Evolutionary conservation across 371 early-diverging fungal genomes (phyloP).

Genomic region (Catenaria anguillulae): DNA sequence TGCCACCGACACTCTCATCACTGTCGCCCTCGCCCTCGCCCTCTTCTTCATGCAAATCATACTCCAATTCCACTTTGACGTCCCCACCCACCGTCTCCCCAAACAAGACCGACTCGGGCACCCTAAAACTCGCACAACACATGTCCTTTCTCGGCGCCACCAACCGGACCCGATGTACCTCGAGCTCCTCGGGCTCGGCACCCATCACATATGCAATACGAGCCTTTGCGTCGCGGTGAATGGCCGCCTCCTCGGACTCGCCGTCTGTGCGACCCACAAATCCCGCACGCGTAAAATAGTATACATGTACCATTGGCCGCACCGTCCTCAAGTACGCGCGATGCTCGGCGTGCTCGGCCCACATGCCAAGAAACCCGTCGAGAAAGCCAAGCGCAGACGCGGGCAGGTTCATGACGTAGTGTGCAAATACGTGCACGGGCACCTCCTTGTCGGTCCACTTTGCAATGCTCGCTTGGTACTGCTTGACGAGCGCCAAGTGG

Average conservation of each 20-base stretch:
- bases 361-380: constrained; percentile 28
- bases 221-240: constrained; percentile 5
- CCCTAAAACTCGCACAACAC: constrained; percentile 78
- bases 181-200: constrained; percentile 20
- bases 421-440: constrained; percentile 27
- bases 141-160: constrained; percentile 97
- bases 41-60: neutral
- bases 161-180: constrained; percentile 63
- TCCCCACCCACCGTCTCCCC: neutral
- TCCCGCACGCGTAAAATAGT: constrained; percentile 73
- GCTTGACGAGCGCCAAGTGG: constrained; percentile 2
- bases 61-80: neutral
- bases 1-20: neutral
- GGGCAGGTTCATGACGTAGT: constrained; percentile 96
- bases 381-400: constrained; percentile 91
- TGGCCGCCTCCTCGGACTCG: neutral
- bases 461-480: constrained; percentile 9
- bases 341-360: neutral
- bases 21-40: neutral
- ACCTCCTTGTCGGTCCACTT: neutral
- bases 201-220: constrained; percentile 40
- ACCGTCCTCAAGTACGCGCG: neutral
- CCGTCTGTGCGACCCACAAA: neutral
- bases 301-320: constrained; percentile 71
- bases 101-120: constrained; percentile 20